Evolutionary conservation across 345 rosid genomes (phyloP).

Genomic region (Cardamine resedifolia): DNA sequence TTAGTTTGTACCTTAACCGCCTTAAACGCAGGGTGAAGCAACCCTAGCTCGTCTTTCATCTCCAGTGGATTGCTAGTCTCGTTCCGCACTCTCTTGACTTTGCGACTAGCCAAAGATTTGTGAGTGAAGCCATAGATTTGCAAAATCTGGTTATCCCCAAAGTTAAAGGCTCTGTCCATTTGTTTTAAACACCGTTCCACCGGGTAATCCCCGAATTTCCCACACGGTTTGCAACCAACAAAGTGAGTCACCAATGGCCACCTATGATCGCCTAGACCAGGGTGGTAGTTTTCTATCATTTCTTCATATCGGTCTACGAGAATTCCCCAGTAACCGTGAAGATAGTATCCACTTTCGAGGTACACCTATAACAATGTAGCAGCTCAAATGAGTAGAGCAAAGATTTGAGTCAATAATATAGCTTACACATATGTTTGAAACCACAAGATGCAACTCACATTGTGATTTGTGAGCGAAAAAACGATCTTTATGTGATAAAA

Average conservation of each 20-base stretch:
- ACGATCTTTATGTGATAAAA: not conserved
- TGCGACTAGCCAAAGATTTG: slow-evolving; percentile 51
- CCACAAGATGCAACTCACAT: slow-evolving; percentile 11
- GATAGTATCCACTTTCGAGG: slow-evolving; percentile 65
- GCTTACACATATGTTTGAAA: not conserved
- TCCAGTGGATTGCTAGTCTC: slow-evolving; percentile 50
- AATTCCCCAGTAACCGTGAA: slow-evolving; percentile 75
- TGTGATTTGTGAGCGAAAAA: not conserved
- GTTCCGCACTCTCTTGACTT: slow-evolving; percentile 54
- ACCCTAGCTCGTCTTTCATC: slow-evolving; percentile 48
- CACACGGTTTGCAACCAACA: slow-evolving; percentile 86
- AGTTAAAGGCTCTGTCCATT: slow-evolving; percentile 80
- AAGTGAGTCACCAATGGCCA: slow-evolving; percentile 91
- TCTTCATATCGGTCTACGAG: slow-evolving; percentile 69
- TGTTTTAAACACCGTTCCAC: slow-evolving; percentile 73
- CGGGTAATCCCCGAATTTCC: slow-evolving; percentile 61
- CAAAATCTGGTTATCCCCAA: slow-evolving; percentile 70
- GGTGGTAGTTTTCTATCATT: slow-evolving; percentile 67
- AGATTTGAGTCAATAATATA: not conserved
- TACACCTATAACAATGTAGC: slow-evolving; percentile 40
- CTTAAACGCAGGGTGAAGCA: slow-evolving; percentile 48
- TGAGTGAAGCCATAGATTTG: slow-evolving; percentile 70
- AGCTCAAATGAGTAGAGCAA: slow-evolving; percentile 5
- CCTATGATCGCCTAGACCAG: slow-evolving; percentile 64
- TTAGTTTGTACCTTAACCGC: slow-evolving; percentile 42